phyloP scores from a whole-genome alignment of 257 asterid species.

The Jasminum sambac region DNA sequence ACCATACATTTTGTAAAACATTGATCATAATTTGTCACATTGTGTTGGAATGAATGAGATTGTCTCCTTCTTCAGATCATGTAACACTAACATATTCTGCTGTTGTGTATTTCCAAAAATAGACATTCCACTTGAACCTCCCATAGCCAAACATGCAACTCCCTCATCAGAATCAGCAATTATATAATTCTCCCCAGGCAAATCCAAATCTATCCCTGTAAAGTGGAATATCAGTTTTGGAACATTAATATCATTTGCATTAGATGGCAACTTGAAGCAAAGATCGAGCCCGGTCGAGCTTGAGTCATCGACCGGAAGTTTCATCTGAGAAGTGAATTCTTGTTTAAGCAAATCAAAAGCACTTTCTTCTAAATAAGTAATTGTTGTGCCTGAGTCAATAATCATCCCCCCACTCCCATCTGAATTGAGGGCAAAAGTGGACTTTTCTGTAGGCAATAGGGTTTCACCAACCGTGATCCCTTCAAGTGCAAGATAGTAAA shows the following conservation, averaged over 20 bases:
- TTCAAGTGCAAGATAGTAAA: conserved; percentile 67
- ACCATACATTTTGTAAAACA: not conserved
- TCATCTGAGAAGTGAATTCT: conserved; percentile 50
- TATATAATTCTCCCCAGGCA: conserved; percentile 73
- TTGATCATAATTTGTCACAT: conserved; percentile 32
- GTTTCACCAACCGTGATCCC: conserved; percentile 80
- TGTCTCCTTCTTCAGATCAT: conserved; percentile 68
- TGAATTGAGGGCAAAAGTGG: conserved; percentile 44
- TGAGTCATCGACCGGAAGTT: conserved; percentile 51
- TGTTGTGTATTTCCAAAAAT: conserved; percentile 84
- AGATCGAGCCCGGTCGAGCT: conserved; percentile 60
- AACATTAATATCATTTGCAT: conserved; percentile 39
- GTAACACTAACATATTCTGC: conserved; percentile 67
- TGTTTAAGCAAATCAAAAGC: conserved; percentile 52
- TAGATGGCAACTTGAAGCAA: conserved; percentile 57
- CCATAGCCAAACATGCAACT: conserved; percentile 84
- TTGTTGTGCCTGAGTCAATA: conserved; percentile 87
- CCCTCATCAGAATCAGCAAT: conserved; percentile 58
- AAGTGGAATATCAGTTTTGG: conserved; percentile 69
- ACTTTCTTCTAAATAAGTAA: conserved; percentile 56
- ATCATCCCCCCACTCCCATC: conserved; percentile 90
- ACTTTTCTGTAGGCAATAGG: conserved; percentile 43
- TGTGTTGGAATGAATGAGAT: conserved; percentile 55
- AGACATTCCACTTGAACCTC: conserved; percentile 71
- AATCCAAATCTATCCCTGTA: conserved; percentile 62